Percentiles rank a stretch among this genome's conserved stretches.
These are phyloP conservation scores for Pestalotiopsis sp. DNA, from an alignment of 2,329 filamentous ascomycete species.

Conservation along the genomic window DNA sequence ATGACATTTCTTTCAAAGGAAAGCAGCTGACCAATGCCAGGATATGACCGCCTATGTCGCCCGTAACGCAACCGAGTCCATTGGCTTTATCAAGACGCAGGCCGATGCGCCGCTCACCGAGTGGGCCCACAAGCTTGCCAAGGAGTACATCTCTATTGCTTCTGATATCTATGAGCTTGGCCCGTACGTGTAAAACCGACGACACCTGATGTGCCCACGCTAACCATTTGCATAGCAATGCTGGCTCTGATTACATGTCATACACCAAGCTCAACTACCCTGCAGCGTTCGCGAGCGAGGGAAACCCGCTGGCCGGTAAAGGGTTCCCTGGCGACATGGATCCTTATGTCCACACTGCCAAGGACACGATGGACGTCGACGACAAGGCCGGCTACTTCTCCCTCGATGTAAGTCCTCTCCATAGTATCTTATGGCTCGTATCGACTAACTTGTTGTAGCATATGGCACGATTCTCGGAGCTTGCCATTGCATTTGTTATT, in stretches of 20 bases:
- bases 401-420: background rate
- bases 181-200: slow-evolving; percentile 21
- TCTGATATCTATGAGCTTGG: slow-evolving; percentile 35
- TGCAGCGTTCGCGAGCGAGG: slow-evolving; percentile 40
- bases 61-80: slow-evolving; percentile 40
- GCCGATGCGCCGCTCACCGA: slow-evolving; percentile 38
- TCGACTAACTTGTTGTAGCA: slow-evolving; percentile 30
- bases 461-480: slow-evolving; percentile 43
- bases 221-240: slow-evolving; percentile 25
- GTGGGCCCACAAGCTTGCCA: slow-evolving; percentile 36
- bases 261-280: slow-evolving; percentile 42
- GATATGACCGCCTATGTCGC: slow-evolving; percentile 44
- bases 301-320: slow-evolving; percentile 34
- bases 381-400: slow-evolving; percentile 41
- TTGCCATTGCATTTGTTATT: slow-evolving; percentile 41
- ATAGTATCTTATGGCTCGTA: no score
- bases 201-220: background rate
- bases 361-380: slow-evolving; percentile 40
- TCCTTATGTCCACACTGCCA: slow-evolving; percentile 39
- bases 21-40: slow-evolving; percentile 16
- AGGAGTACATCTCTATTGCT: slow-evolving; percentile 40
- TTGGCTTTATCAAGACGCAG: slow-evolving; percentile 41
- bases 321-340: slow-evolving; percentile 37
- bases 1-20: background rate
- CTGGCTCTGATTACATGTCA: slow-evolving; percentile 45